These are phyloP conservation scores for Theileria annulata DNA, from an alignment of 169 alveolate species.

Conservation along the genomic window DNA sequence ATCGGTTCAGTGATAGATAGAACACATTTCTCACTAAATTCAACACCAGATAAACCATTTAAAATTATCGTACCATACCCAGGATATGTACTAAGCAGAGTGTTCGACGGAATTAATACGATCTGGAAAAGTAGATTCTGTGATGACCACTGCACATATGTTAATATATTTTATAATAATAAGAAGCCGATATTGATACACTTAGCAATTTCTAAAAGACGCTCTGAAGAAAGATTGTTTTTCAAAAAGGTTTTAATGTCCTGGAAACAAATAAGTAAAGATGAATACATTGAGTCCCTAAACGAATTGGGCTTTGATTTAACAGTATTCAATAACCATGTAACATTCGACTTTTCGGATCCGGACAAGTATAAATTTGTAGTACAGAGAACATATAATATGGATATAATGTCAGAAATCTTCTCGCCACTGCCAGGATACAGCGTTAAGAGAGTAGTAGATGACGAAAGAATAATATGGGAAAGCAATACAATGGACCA, in stretches of 20 bases:
- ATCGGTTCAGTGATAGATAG: slow-evolving; percentile 11
- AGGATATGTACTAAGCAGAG: slow-evolving; percentile 19
- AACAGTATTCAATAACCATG: background rate
- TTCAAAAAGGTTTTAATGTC: slow-evolving; percentile 17
- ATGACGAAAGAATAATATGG: slow-evolving; percentile 6
- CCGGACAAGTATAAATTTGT: slow-evolving; percentile 3
- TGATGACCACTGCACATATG: slow-evolving; percentile 18
- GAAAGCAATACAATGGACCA: background rate
- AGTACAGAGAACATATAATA: background rate
- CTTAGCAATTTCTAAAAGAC: background rate
- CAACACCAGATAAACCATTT: slow-evolving; percentile 2
- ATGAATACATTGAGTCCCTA: slow-evolving; percentile 4
- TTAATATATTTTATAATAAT: background rate
- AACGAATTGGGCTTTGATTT: slow-evolving; percentile 5
- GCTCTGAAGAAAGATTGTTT: background rate
- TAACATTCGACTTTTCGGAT: slow-evolving; percentile 6
- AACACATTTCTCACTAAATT: slow-evolving; percentile 13
- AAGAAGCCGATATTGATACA: slow-evolving; percentile 9
- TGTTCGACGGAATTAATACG: slow-evolving; percentile 23
- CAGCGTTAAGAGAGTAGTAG: slow-evolving; percentile 24
- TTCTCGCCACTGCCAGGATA: slow-evolving; percentile 20
- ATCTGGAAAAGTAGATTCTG: slow-evolving; percentile 18
- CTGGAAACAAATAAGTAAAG: slow-evolving; percentile 12
- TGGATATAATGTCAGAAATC: slow-evolving; percentile 7
- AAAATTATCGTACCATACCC: slow-evolving; percentile 15